phyloP scores from a whole-genome alignment of 768 basidiomycete species.

The Termitomyces sp. region DNA sequence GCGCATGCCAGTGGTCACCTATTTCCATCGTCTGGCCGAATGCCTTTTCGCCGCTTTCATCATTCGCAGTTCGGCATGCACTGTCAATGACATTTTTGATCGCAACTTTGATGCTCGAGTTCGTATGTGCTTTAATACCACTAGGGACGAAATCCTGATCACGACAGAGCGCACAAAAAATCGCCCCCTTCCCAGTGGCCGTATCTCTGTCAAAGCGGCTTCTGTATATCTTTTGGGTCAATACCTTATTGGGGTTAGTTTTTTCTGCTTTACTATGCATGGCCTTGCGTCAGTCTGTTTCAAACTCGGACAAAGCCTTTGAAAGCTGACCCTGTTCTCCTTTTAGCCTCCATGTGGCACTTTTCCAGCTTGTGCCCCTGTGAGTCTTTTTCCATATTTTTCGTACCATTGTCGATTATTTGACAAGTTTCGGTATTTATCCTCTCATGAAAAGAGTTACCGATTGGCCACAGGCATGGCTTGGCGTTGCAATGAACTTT shows the following conservation, averaged over 20 bases:
- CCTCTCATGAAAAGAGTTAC: constrained; percentile 49
- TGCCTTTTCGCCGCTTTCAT: constrained; percentile 31
- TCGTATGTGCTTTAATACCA: constrained; percentile 20
- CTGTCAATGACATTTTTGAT: constrained; percentile 48
- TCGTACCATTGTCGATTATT: constrained; percentile 25
- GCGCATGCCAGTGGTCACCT: background rate
- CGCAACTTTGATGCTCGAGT: constrained; percentile 42
- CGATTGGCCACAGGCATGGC: constrained; percentile 54
- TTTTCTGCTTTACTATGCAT: constrained; percentile 23
- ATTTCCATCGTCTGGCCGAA: constrained; percentile 16
- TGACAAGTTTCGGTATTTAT: constrained; percentile 33
- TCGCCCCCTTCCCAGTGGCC: constrained; percentile 40
- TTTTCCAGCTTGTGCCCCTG: constrained; percentile 4
- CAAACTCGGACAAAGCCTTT: too few relatives aligned
- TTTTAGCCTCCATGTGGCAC: background rate
- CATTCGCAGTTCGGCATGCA: constrained; percentile 40
- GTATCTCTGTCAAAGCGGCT: constrained; percentile 35
- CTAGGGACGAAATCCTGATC: background rate
- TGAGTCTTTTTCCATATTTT: background rate
- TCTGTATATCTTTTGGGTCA: constrained; percentile 32
- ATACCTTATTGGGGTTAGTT: constrained; percentile 28
- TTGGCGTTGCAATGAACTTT: constrained; percentile 50
- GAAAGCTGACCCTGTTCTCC: background rate
- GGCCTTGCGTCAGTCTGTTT: constrained; percentile 11
- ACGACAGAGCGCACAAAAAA: constrained; percentile 36